phyloP scores from a whole-genome alignment of 2,329 filamentous ascomycete genomes.

The Coniosporium tulheliwenetii region DNA sequence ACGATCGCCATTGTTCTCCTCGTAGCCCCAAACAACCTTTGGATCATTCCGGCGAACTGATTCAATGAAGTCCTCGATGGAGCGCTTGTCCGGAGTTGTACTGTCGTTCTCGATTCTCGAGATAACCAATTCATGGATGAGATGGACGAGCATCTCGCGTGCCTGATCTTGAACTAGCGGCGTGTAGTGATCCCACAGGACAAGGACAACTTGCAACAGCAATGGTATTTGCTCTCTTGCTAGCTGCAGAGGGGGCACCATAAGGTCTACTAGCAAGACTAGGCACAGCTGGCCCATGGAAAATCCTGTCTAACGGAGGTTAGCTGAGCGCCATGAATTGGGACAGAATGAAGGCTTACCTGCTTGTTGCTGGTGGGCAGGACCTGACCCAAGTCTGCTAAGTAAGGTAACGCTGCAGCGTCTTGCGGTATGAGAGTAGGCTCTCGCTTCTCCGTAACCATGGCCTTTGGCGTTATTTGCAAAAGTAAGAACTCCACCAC shows the following conservation, averaged over 20 bases:
- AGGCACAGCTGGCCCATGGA: slow-evolving; percentile 86
- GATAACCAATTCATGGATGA: slow-evolving; percentile 91
- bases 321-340: slow-evolving; percentile 7
- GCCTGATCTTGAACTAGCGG: slow-evolving; percentile 91
- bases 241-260: slow-evolving; percentile 81
- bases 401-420: slow-evolving; percentile 63
- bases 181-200: slow-evolving; percentile 96
- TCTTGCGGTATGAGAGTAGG: slow-evolving; percentile 57
- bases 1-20: slow-evolving; percentile 64
- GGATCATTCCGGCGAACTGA: slow-evolving; percentile 70
- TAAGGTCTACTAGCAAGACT: slow-evolving; percentile 86
- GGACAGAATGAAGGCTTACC: slow-evolving; percentile 18
- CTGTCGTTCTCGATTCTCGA: slow-evolving; percentile 57
- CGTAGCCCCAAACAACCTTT: slow-evolving; percentile 83
- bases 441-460: slow-evolving; percentile 79
- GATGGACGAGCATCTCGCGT: slow-evolving; percentile 90
- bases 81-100: slow-evolving; percentile 50
- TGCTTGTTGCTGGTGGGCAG: slow-evolving; percentile 83
- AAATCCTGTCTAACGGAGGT: slow-evolving; percentile 46
- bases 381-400: slow-evolving; percentile 66
- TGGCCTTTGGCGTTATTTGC: slow-evolving; percentile 87
- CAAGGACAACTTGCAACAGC: slow-evolving; percentile 76
- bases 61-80: slow-evolving; percentile 79
- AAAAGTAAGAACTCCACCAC: slow-evolving; percentile 87
- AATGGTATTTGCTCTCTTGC: slow-evolving; percentile 67